phyloP scores from a whole-genome alignment of 2,329 filamentous ascomycete genomes.

The Tolypocladium inflatum region DNA sequence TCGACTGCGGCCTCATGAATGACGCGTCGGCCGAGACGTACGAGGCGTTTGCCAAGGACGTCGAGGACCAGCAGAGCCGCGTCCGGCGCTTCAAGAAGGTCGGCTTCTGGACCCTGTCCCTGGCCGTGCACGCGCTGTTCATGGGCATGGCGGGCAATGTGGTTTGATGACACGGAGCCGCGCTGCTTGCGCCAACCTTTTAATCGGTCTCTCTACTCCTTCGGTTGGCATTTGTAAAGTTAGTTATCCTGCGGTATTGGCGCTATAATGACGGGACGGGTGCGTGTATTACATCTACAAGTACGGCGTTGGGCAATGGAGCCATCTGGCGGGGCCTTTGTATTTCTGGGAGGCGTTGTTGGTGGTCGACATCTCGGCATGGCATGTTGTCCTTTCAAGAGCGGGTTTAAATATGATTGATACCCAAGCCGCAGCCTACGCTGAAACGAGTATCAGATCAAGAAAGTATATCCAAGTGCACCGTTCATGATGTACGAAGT shows the following conservation, averaged over 20 bases:
- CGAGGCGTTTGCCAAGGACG: slow-evolving; percentile 83
- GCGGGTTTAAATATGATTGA: neutral
- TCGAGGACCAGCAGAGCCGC: slow-evolving; percentile 79
- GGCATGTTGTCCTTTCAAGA: neutral
- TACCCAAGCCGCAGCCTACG: neutral
- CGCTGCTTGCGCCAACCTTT: neutral
- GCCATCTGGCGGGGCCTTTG: neutral
- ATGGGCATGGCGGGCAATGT: slow-evolving; percentile 87
- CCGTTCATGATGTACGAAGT: neutral
- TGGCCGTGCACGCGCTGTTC: slow-evolving; percentile 88
- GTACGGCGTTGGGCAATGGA: neutral
- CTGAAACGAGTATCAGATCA: neutral
- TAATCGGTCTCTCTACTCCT: neutral
- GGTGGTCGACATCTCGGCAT: neutral
- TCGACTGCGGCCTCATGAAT: slow-evolving; percentile 88
- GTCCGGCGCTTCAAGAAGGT: slow-evolving; percentile 88
- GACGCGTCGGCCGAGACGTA: slow-evolving; percentile 92
- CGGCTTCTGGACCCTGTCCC: slow-evolving; percentile 87
- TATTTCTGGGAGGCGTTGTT: neutral
- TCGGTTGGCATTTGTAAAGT: neutral
- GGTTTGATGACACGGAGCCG: slow-evolving; percentile 25
- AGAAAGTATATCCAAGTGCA: neutral
- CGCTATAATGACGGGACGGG: neutral
- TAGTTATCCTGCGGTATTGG: neutral
- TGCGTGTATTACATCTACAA: neutral